Evolutionary conservation across 352 stramenopile genomes (phyloP).

Genomic region (Halophytophthora batemanensis): DNA sequence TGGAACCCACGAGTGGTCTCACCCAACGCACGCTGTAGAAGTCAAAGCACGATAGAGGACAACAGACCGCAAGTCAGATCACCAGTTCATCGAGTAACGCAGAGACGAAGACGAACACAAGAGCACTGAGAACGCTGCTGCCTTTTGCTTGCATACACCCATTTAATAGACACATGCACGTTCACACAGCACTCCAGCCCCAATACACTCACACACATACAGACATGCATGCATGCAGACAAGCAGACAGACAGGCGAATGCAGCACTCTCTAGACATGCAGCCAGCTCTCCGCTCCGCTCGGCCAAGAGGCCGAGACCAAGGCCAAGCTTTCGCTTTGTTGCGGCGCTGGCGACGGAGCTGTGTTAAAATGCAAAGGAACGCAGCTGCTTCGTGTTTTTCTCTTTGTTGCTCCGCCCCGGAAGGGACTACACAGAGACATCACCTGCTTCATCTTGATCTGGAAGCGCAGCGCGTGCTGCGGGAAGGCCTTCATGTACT

Average conservation of each 20-base stretch:
- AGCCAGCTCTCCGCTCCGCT: conserved; percentile 1
- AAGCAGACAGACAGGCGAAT: not conserved
- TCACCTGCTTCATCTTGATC: conserved; percentile 89
- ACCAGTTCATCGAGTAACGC: not conserved
- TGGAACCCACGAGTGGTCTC: conserved; percentile 66
- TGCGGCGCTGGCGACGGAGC: conserved; percentile 13
- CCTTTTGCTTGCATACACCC: not conserved
- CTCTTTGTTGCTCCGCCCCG: not conserved
- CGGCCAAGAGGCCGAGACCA: no score
- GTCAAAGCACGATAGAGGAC: conserved; percentile 1
- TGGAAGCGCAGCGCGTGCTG: conserved; percentile 77
- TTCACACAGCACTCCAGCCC: no score
- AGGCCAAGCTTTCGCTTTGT: not conserved
- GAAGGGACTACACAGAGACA: conserved; percentile 1
- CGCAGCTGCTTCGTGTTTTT: not conserved
- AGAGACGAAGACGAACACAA: conserved; percentile 8
- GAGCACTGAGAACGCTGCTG: not conserved
- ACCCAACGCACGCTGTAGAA: conserved; percentile 48
- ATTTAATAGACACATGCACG: not conserved
- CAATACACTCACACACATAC: no score
- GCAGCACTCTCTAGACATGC: conserved; percentile 1
- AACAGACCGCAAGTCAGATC: not conserved
- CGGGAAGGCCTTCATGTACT: conserved; percentile 69
- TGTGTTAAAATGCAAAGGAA: conserved; percentile 12
- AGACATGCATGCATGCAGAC: not conserved